phyloP scores from a whole-genome alignment of 1,139 yeast species.

The Protomyces inundatus region DNA sequence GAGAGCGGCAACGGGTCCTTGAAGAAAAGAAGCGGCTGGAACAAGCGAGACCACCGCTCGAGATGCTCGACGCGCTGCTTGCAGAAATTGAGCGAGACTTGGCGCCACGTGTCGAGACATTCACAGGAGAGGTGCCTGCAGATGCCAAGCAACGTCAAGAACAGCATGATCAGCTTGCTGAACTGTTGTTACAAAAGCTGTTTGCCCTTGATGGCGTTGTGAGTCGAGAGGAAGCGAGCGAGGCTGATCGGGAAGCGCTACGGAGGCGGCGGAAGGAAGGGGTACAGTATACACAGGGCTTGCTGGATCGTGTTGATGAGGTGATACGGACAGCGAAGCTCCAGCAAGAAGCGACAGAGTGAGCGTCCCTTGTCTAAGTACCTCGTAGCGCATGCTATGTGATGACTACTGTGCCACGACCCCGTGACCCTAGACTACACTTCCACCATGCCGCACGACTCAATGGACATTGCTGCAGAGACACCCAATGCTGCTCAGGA shows the following conservation, averaged over 20 bases:
- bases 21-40: not conserved
- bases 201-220: slow-evolving; percentile 20
- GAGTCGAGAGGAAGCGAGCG: slow-evolving; percentile 12
- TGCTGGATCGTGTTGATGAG: slow-evolving; percentile 21
- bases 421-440: not conserved
- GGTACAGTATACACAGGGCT: slow-evolving; percentile 22
- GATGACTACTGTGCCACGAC: not conserved
- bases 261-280: slow-evolving; percentile 22
- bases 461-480: too few relatives aligned
- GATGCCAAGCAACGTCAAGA: slow-evolving; percentile 20
- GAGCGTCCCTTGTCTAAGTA: too few relatives aligned
- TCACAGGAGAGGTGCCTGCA: not conserved
- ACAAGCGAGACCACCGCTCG: not conserved
- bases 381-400: too few relatives aligned
- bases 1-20: not conserved
- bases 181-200: slow-evolving; percentile 9
- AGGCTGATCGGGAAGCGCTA: slow-evolving; percentile 9
- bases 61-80: slow-evolving; percentile 7
- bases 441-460: too few relatives aligned
- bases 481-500: too few relatives aligned
- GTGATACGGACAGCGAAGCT: slow-evolving; percentile 8
- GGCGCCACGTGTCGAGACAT: slow-evolving; percentile 8
- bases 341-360: slow-evolving; percentile 2
- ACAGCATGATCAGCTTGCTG: slow-evolving; percentile 16
- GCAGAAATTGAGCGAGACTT: not conserved